Percentiles rank a stretch among this genome's conserved stretches.
These are phyloP conservation scores for Paecilomyces dactylethromorphus DNA, from an alignment of 2,329 filamentous ascomycete genomes.

Conservation along the genomic window DNA sequence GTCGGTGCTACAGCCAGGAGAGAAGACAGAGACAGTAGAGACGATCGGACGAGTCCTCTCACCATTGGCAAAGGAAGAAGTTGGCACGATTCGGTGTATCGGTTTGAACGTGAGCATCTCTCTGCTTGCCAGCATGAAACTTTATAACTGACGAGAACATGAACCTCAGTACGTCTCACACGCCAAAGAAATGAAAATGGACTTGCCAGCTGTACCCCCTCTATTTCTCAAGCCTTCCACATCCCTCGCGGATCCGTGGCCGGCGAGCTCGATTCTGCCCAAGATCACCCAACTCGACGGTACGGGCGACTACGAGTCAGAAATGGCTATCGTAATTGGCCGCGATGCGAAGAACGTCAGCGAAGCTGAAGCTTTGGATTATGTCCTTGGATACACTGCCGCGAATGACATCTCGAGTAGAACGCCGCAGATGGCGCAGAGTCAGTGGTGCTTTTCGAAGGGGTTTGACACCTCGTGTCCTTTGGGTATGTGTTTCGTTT, in stretches of 20 bases:
- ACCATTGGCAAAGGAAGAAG: slow-evolving; percentile 42
- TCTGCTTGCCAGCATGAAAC: neutral
- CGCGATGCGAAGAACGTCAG: slow-evolving; percentile 48
- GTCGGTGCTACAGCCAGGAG: slow-evolving; percentile 52
- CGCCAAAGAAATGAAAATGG: slow-evolving; percentile 47
- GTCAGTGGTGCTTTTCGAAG: slow-evolving; percentile 55
- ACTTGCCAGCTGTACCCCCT: slow-evolving; percentile 49
- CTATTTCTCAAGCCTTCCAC: slow-evolving; percentile 55
- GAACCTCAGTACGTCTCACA: slow-evolving; percentile 40
- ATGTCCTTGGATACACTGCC: slow-evolving; percentile 58
- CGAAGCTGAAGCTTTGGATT: slow-evolving; percentile 51
- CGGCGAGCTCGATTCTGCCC: slow-evolving; percentile 46
- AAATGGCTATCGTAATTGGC: slow-evolving; percentile 53
- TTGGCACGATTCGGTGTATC: slow-evolving; percentile 54
- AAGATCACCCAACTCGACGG: slow-evolving; percentile 48
- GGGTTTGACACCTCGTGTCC: slow-evolving; percentile 54
- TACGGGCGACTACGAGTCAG: slow-evolving; percentile 54
- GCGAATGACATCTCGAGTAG: slow-evolving; percentile 59
- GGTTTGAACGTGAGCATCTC: slow-evolving; percentile 45
- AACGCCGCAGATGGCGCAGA: slow-evolving; percentile 48
- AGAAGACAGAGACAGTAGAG: slow-evolving; percentile 38
- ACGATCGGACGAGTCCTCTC: slow-evolving; percentile 42
- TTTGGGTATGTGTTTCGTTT: slow-evolving; percentile 27
- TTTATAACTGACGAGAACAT: neutral
- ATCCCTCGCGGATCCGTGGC: slow-evolving; percentile 49